Percentiles rank a stretch among this genome's conserved stretches.
Evolutionary conservation across 768 basidiomycete species (phyloP).

Genomic region (Tylopilus vinaceipallidus): DNA sequence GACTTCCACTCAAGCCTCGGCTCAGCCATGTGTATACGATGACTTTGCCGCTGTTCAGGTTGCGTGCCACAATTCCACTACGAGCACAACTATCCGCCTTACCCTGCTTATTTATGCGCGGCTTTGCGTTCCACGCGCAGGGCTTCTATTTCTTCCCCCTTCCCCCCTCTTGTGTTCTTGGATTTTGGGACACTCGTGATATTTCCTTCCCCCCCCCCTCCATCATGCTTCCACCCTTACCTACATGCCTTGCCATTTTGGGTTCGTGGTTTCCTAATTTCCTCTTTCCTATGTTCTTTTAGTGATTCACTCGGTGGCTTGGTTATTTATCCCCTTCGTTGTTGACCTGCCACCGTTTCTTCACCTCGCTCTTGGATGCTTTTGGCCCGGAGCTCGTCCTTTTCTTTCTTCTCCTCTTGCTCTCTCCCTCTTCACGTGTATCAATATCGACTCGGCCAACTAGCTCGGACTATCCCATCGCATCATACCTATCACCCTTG

Average conservation of each 20-base stretch:
- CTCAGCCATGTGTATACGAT: constrained; percentile 35
- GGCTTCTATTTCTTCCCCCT: constrained; percentile 28
- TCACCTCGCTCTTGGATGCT: neutral
- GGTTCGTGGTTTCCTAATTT: constrained; percentile 25
- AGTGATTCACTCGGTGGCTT: constrained; percentile 20
- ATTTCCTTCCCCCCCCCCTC: constrained; percentile 19
- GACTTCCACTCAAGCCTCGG: constrained; percentile 19
- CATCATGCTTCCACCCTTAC: constrained; percentile 14
- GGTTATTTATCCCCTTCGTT: constrained; percentile 19
- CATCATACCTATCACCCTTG: constrained; percentile 30
- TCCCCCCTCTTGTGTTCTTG: constrained; percentile 38
- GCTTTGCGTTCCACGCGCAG: constrained; percentile 22
- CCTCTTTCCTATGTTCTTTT: constrained; percentile 26
- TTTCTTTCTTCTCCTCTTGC: neutral
- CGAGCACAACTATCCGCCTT: constrained; percentile 20
- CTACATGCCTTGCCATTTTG: constrained; percentile 21
- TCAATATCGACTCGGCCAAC: constrained; percentile 33
- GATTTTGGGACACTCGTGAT: constrained; percentile 37
- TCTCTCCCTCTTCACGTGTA: constrained; percentile 19
- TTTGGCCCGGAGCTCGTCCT: neutral
- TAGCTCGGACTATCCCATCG: constrained; percentile 32
- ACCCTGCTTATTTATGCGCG: constrained; percentile 35
- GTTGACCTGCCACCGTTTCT: constrained; percentile 3
- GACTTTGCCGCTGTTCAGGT: constrained; percentile 20
- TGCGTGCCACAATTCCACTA: constrained; percentile 22